These are phyloP conservation scores for Tulasnella sp. DNA, from an alignment of 768 basidiomycete genomes.

Conservation along the genomic window DNA sequence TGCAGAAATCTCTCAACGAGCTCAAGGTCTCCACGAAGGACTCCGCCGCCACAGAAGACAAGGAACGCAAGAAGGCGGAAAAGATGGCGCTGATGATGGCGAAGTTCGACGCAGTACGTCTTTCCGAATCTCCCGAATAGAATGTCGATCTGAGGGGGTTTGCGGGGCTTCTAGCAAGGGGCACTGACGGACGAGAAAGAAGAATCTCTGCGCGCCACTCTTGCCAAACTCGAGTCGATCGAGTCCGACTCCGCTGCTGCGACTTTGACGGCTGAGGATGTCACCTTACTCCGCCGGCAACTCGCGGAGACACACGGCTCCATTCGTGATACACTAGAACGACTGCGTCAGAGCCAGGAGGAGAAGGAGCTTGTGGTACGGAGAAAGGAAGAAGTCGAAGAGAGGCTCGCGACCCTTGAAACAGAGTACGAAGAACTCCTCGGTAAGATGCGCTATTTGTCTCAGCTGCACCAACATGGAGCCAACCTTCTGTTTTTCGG, in stretches of 20 bases:
- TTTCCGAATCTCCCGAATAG: conserved; percentile 14
- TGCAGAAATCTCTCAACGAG: conserved; percentile 76
- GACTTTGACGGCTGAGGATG: conserved; percentile 71
- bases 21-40: conserved; percentile 82
- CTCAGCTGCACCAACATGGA: conserved; percentile 36
- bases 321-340: conserved; percentile 86
- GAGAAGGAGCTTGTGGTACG: conserved; percentile 85
- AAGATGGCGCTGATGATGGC: conserved; percentile 98
- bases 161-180: conserved; percentile 47
- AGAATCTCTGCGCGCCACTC: conserved; percentile 82
- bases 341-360: conserved; percentile 86
- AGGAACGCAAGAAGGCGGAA: conserved; percentile 98
- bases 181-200: conserved; percentile 89
- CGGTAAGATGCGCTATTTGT: conserved; percentile 55
- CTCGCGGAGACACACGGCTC: conserved; percentile 85
- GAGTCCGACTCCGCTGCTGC: conserved; percentile 62
- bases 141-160: background rate
- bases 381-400: conserved; percentile 85
- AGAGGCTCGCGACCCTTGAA: conserved; percentile 76
- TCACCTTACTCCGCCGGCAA: conserved; percentile 82
- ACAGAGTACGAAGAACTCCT: conserved; percentile 96
- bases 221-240: conserved; percentile 81
- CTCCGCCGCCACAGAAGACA: conserved; percentile 91
- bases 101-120: conserved; percentile 88
- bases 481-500: conserved; percentile 33